Base-by-base conservation (phyloP, 1,284 basidiomycete species). In the Takashimella koratensis region DNA sequence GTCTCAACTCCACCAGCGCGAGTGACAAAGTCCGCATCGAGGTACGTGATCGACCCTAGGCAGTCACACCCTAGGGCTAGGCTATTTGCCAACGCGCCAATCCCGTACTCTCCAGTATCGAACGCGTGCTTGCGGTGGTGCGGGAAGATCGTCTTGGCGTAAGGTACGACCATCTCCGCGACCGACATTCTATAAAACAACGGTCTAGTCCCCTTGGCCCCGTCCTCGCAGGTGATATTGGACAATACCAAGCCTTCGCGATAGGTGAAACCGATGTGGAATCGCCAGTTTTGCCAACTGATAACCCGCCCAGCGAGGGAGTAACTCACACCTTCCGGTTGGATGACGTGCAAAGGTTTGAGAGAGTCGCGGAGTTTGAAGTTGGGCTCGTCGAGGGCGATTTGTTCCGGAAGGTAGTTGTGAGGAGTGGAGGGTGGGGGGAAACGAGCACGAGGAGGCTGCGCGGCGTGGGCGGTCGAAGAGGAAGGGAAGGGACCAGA, bases 241-340 rank as follows among this genome's bases (percentile, higher is more conserved):
- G 67, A 68, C 16, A 78, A 58, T 0, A 75, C 71, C 26, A 77
- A 59, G 26, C 76, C 76, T 59, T 78, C 76, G 25, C 62, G 58
- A 52, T 61, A 65, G 43, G 62, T 60, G 55, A 68, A 68, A 19
- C 62, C 64, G 40, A 68, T 51, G 56, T 67, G 67, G 49, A 66
- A 57, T 74, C 59, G 61, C 66, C 66, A 71, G 49, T 69, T 67
- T 50, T 71, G 64, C 70, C 68, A 71, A 20, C 49, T 54, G 41
- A 73, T 55, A 21, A 83, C 82, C 66, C 91, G 78, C 0, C 91
- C 92, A 43, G 85, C 80, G 71, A 95, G 81, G 74, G 82, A 86
- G 80, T 93, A 95, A 63, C 86, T 88, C 20, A 95, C 91, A 44
- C 93, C 92, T 59, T 96, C 88, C 2, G 93, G 93, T 74, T 96